These are phyloP conservation scores for Hyphodiscus sp. DNA, from an alignment of 2,329 filamentous ascomycete species.

Conservation along the genomic window DNA sequence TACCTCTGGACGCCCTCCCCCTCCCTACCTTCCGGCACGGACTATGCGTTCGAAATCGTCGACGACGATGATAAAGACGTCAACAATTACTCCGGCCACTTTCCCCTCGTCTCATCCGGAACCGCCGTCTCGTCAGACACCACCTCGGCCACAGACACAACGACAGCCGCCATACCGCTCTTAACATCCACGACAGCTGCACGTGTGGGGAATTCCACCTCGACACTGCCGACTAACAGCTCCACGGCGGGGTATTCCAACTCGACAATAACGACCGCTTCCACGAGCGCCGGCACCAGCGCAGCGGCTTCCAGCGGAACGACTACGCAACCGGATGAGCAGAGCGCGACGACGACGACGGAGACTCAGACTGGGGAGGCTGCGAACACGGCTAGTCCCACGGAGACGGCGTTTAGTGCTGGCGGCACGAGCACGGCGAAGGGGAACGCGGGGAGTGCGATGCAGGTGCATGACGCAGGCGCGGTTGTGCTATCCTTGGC, in stretches of 20 bases:
- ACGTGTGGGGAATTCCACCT: neutral
- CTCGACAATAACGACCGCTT: neutral
- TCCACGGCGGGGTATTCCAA: neutral
- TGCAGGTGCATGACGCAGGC: too few species aligned
- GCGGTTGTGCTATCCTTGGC: too few species aligned
- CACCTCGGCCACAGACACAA: neutral
- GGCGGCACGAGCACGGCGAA: too few species aligned
- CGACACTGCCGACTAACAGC: neutral
- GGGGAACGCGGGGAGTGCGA: too few species aligned
- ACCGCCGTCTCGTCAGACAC: neutral
- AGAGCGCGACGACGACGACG: neutral
- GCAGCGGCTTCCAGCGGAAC: neutral
- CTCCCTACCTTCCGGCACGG: slow-evolving; percentile 10
- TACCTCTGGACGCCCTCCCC: slow-evolving; percentile 21
- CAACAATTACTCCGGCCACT: slow-evolving; percentile 24
- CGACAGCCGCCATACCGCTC: too few species aligned
- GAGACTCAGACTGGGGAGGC: too few species aligned
- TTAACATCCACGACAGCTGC: too few species aligned
- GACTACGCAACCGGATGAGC: too few species aligned
- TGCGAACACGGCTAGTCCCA: neutral
- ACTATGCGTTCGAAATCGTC: slow-evolving; percentile 24
- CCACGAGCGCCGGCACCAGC: neutral
- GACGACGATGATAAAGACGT: slow-evolving; percentile 18
- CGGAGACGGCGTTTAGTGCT: too few species aligned
- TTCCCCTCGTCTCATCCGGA: slow-evolving; percentile 18